phyloP scores from a whole-genome alignment of 75 land plant species.

The Cryptomeria japonica region DNA sequence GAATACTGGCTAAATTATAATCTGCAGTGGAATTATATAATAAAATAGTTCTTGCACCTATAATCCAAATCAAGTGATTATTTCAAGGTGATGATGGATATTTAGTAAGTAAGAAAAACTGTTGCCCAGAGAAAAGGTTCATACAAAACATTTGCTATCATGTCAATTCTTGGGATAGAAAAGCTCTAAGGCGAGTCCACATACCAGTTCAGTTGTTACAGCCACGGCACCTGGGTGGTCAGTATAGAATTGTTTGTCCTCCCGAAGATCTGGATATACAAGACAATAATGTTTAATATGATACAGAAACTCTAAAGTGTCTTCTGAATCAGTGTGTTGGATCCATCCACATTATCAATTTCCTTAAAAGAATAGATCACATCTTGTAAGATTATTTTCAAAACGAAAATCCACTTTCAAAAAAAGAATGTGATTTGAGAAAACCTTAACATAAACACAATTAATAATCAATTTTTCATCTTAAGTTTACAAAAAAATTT shows the following conservation, averaged over 20 bases:
- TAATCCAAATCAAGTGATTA: neutral
- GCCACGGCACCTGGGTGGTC: constrained; percentile 74
- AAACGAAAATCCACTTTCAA: neutral
- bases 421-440: neutral
- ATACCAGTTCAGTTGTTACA: constrained; percentile 66
- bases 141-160: neutral
- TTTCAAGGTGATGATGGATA: neutral
- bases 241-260: constrained; percentile 73
- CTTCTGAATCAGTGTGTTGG: neutral
- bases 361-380: neutral
- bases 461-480: neutral
- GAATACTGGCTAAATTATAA: neutral
- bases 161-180: neutral
- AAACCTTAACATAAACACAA: neutral
- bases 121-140: neutral
- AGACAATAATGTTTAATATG: neutral
- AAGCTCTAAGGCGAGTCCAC: constrained; percentile 2
- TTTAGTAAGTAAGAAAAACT: neutral
- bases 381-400: neutral
- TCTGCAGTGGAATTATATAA: neutral
- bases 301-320: neutral
- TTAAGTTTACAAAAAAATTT: neutral
- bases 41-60: neutral
- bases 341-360: neutral
- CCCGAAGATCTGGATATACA: constrained; percentile 67